Evolutionary conservation across 2,329 filamentous ascomycete species (phyloP).

Genomic region (Hypoxylon sp.): DNA sequence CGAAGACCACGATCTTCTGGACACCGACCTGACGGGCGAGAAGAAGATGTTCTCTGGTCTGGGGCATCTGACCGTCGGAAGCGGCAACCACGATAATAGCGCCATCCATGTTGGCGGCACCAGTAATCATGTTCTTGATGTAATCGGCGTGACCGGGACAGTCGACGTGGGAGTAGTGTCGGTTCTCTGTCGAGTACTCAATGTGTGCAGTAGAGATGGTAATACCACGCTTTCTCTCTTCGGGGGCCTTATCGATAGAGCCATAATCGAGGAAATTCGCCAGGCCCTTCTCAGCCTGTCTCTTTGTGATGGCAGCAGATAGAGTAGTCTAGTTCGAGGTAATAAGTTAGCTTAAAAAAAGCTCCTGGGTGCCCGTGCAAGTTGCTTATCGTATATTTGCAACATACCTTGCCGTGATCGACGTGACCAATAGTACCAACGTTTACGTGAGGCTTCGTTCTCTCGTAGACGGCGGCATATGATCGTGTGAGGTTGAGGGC

Average conservation of each 20-base stretch:
- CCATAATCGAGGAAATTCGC: slow-evolving; percentile 98
- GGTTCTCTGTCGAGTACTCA: slow-evolving; percentile 93
- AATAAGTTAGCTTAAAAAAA: slow-evolving; percentile 42
- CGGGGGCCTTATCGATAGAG: slow-evolving; percentile 97
- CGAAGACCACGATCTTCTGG: slow-evolving; percentile 97
- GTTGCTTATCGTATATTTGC: background rate
- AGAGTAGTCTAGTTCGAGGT: slow-evolving; percentile 82
- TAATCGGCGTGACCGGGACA: slow-evolving; percentile 99
- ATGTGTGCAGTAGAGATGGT: slow-evolving; percentile 99
- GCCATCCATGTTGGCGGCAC: slow-evolving; percentile 99
- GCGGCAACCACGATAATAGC: slow-evolving; percentile 99
- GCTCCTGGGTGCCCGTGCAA: slow-evolving; percentile 3
- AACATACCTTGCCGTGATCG: slow-evolving; percentile 95
- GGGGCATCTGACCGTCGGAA: slow-evolving; percentile 99
- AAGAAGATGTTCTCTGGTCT: slow-evolving; percentile 98
- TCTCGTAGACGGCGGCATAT: slow-evolving; percentile 81
- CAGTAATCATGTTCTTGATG: slow-evolving; percentile 99
- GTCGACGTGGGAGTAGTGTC: slow-evolving; percentile 99
- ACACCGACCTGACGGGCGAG: slow-evolving; percentile 98
- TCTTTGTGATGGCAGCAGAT: slow-evolving; percentile 98
- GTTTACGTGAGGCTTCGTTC: slow-evolving; percentile 97
- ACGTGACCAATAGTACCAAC: slow-evolving; percentile 99
- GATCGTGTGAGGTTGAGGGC: slow-evolving; percentile 76
- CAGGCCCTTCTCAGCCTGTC: slow-evolving; percentile 93
- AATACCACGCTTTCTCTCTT: slow-evolving; percentile 99